Conservation (phyloP, 2,329 filamentous ascomycete species). For the Corynespora cassiicola region DNA sequence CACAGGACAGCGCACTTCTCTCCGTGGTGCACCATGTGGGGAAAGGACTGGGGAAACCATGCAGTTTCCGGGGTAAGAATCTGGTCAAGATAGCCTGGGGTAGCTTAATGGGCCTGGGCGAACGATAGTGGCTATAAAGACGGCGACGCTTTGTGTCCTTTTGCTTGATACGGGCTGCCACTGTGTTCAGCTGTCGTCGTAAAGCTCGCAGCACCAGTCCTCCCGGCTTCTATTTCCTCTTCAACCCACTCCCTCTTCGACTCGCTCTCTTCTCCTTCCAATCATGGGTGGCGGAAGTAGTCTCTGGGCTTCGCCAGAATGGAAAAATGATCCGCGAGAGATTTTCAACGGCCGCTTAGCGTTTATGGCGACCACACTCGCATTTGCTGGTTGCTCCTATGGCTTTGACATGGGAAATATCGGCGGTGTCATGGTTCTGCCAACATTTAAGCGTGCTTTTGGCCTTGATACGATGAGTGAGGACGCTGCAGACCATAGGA, state of each 20-base stretch:
- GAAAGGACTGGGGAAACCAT: conserved; percentile 2
- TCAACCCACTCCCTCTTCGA: background rate
- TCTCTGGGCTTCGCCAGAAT: conserved; percentile 47
- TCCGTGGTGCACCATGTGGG: conserved; percentile 1
- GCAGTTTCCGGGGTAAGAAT: background rate
- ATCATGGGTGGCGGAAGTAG: conserved; percentile 49
- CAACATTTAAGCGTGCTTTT: conserved; percentile 45
- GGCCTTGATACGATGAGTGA: conserved; percentile 38
- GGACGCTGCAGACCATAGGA: conserved; percentile 31
- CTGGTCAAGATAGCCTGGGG: conserved; percentile 6
- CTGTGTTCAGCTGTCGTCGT: too few relatives aligned
- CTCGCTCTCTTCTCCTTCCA: background rate
- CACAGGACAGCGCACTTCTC: too few relatives aligned
- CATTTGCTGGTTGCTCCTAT: conserved; percentile 48
- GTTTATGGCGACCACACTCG: conserved; percentile 40
- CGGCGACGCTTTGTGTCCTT: too few relatives aligned
- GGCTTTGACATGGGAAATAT: conserved; percentile 51
- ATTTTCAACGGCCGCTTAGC: conserved; percentile 48
- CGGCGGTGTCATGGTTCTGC: conserved; percentile 46
- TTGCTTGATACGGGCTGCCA: too few relatives aligned
- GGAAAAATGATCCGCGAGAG: conserved; percentile 43
- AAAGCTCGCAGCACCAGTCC: too few relatives aligned
- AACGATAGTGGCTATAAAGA: too few relatives aligned
- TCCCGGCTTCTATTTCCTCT: background rate
- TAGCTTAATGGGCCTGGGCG: too few relatives aligned